These are phyloP conservation scores for Baeospora myosura DNA, from an alignment of 1,284 basidiomycete species.

Conservation along the genomic window DNA sequence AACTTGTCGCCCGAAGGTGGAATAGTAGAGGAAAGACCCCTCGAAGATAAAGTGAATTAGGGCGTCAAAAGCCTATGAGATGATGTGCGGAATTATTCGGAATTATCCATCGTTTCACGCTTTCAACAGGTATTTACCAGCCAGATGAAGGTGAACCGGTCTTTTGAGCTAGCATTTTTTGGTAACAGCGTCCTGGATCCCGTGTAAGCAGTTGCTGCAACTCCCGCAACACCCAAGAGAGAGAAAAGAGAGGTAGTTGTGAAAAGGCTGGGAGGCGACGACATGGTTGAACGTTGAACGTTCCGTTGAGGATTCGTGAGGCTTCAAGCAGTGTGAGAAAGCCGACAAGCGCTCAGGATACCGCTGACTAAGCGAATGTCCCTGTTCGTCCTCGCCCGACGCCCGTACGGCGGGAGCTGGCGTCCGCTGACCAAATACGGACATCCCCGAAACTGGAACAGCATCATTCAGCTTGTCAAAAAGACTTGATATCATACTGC, in stretches of 20 bases:
- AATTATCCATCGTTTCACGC: neutral
- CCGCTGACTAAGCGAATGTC: no score
- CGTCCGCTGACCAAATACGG: no score
- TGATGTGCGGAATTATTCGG: neutral
- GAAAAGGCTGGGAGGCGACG: slow-evolving; percentile 34
- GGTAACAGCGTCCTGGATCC: slow-evolving; percentile 51
- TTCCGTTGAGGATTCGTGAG: no score
- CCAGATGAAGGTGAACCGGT: slow-evolving; percentile 67
- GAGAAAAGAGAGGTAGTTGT: slow-evolving; percentile 61
- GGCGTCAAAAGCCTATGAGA: slow-evolving; percentile 59
- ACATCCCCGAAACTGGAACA: no score
- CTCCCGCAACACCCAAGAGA: slow-evolving; percentile 46
- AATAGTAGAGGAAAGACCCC: slow-evolving; percentile 71
- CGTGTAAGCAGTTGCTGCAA: slow-evolving; percentile 43
- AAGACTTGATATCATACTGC: no score
- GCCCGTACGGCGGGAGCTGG: no score
- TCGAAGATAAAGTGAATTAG: slow-evolving; percentile 76
- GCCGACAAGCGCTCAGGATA: no score
- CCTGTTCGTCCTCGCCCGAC: no score
- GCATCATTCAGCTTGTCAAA: no score
- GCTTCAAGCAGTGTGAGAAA: no score
- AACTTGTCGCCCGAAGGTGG: slow-evolving; percentile 65
- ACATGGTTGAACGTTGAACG: no score
- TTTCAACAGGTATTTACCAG: slow-evolving; percentile 35
- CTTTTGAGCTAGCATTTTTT: slow-evolving; percentile 53